Evolutionary conservation across 2,329 filamentous ascomycete genomes (phyloP).

Genomic region (Juglanconis juglandina): DNA sequence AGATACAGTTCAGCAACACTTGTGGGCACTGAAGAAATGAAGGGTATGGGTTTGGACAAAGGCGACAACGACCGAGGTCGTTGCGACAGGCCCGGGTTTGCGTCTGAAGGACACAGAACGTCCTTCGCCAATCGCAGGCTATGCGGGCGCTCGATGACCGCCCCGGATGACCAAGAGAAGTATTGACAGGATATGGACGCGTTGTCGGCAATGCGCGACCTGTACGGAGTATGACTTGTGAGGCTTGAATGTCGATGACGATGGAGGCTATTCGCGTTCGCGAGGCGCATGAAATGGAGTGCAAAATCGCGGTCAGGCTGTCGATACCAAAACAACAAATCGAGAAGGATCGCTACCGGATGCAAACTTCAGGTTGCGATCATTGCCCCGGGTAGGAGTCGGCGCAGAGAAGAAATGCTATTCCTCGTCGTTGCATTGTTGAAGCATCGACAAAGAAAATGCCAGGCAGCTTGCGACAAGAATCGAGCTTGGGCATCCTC

Average conservation of each 20-base stretch:
- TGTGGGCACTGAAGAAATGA: conserved; percentile 14
- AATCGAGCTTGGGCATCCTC: background rate
- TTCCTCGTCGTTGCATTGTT: background rate
- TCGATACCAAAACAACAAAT: background rate
- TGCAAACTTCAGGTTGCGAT: background rate
- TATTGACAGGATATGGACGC: background rate
- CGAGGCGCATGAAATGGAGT: background rate
- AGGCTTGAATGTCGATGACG: background rate
- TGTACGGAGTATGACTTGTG: background rate
- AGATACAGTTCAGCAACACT: conserved; percentile 17
- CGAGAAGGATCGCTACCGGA: background rate
- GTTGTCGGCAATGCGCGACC: background rate
- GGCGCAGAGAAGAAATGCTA: background rate
- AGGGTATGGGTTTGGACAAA: background rate
- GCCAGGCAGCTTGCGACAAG: background rate
- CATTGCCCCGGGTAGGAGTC: background rate
- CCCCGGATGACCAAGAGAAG: background rate
- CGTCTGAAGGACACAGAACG: background rate
- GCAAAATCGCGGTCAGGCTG: background rate
- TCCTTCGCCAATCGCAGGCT: background rate
- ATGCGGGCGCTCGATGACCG: background rate
- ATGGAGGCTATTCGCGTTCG: background rate
- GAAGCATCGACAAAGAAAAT: background rate
- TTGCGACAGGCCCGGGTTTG: conserved; percentile 5
- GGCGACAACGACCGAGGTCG: conserved; percentile 15